phyloP scores from a whole-genome alignment of 148 eudicot genomes.

The Diospyros kaki region DNA sequence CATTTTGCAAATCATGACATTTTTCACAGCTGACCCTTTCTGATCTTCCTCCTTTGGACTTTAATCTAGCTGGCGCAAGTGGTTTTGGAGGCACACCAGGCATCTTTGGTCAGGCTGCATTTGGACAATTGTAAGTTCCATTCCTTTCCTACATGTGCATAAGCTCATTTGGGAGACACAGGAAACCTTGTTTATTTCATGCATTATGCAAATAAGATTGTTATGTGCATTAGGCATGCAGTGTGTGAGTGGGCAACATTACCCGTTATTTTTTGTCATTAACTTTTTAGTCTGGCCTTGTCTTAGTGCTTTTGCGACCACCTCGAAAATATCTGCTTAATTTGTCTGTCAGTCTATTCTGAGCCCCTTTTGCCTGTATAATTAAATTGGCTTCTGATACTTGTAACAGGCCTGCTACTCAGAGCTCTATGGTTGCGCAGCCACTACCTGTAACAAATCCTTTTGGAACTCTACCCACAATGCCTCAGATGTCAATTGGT shows the following conservation, averaged over 20 bases:
- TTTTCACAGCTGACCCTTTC: no score
- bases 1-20: conserved; percentile 13
- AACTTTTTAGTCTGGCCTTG: neutral
- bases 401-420: conserved; percentile 52
- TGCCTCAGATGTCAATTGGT: conserved; percentile 93
- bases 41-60: conserved; percentile 1
- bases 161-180: neutral
- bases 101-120: conserved; percentile 53
- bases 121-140: conserved; percentile 70
- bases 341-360: neutral
- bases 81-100: conserved; percentile 59
- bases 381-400: neutral
- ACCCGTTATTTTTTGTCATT: neutral
- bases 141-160: neutral
- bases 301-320: neutral
- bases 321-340: neutral
- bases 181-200: neutral
- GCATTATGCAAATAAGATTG: neutral
- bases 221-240: neutral
- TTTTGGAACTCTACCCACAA: conserved; percentile 88
- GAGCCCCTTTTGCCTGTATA: neutral
- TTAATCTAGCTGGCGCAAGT: conserved; percentile 38
- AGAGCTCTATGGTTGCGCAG: conserved; percentile 50
- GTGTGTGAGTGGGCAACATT: neutral
- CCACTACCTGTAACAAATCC: conserved; percentile 69